Percentiles rank a stretch among this genome's conserved stretches.
Evolutionary conservation across 2,329 filamentous ascomycete species (phyloP).

Genomic region (Talaromyces atroroseus): DNA sequence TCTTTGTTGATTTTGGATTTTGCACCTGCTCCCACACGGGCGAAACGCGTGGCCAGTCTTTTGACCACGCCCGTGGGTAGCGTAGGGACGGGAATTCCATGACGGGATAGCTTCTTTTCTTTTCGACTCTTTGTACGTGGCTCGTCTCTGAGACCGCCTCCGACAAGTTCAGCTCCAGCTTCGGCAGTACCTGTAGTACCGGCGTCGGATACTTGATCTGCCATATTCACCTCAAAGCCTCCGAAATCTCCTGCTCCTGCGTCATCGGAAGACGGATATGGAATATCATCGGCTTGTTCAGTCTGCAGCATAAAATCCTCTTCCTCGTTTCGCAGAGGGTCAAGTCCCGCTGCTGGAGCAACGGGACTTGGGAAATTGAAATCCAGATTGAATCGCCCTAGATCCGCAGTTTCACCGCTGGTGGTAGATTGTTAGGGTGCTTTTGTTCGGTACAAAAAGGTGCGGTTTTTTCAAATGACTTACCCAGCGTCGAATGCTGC

Average conservation of each 20-base stretch:
- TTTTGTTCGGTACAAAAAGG: neutral
- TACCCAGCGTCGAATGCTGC: constrained; percentile 36
- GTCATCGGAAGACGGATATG: constrained; percentile 22
- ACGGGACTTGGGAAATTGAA: constrained; percentile 36
- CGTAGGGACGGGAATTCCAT: constrained; percentile 70
- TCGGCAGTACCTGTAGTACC: constrained; percentile 22
- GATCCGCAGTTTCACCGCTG: constrained; percentile 41
- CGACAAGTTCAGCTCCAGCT: constrained; percentile 18
- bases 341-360: constrained; percentile 25
- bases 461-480: constrained; percentile 14
- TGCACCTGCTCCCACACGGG: constrained; percentile 59
- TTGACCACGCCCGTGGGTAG: constrained; percentile 70
- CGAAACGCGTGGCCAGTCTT: constrained; percentile 58
- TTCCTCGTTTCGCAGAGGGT: constrained; percentile 27
- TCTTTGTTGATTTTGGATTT: constrained; percentile 69
- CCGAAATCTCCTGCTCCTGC: constrained; percentile 23
- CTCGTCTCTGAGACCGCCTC: constrained; percentile 33
- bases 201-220: constrained; percentile 25
- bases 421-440: constrained; percentile 16
- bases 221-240: constrained; percentile 27
- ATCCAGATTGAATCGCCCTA: constrained; percentile 38
- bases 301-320: constrained; percentile 30
- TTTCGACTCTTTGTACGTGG: constrained; percentile 30
- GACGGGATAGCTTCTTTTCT: constrained; percentile 58
- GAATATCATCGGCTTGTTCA: constrained; percentile 22